Base-by-base conservation (phyloP, 179 eudicot species). In the Actinidia arguta region DNA sequence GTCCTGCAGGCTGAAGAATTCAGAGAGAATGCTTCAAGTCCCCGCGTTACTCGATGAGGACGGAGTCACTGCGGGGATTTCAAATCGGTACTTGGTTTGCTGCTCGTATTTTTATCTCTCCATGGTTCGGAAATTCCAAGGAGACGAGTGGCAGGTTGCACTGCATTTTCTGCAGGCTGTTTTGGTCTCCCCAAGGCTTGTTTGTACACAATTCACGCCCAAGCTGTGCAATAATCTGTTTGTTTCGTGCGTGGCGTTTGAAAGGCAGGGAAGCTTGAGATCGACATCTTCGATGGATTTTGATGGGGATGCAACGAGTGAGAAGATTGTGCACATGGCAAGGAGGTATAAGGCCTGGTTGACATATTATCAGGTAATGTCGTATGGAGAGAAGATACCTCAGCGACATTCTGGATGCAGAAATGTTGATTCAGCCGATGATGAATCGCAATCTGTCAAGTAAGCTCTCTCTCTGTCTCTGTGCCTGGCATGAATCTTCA, bases 341-440 rank as follows among this genome's bases (percentile, higher is more conserved):
- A 87, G 87, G 74, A 86, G 83, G 44, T 91, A 85, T 36, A 91
- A 91, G 82, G 88, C 89, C 22, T 85, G 93, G 88, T 63, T 91
- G 54, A 86, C 88, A 80, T 91, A 91, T 85, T 82, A 91, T 78
- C 93, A 91, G 79, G 90, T 91, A 12, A 89, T 91, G 89, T 83
- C 88, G 18, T 79, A 82, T 56, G 89, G 88, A 64, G 89, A 84
- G n/a, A n/a, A n/a, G 64, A 63, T 42, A 16, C 46, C 81, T 42
- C 79, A 25, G 70, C 9, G 44, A 59, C 18, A 14, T 36, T 42
- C 58, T 1, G 50, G 81, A 31, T 2, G 63, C 66, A 75, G 51
- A 75, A 78, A 46, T 64, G 54, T 36, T 78, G 56, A 78, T 81
- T 70, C 76, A 31, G 70, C 79, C n/a, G 63, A 85, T 61, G 27